These are phyloP conservation scores for Tremella mesenterica DNA, from an alignment of 768 basidiomycete species.

Conservation along the genomic window DNA sequence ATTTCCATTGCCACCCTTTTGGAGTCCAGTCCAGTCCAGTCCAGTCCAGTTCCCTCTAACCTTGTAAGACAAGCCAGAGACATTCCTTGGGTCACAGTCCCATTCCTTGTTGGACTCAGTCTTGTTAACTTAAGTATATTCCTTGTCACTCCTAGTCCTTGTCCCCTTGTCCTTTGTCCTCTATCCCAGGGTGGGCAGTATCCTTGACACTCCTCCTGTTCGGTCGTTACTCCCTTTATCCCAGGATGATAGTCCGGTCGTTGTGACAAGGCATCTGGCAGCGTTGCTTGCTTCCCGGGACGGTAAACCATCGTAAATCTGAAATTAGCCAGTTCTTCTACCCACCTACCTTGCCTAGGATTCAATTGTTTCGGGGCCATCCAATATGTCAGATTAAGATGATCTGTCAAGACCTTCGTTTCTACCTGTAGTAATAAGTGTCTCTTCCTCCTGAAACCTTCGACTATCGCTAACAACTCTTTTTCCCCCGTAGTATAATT, in stretches of 20 bases:
- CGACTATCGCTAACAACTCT: slow-evolving; percentile 16
- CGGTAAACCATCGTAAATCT: slow-evolving; percentile 7
- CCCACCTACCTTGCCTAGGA: slow-evolving; percentile 15
- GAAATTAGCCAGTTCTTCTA: neutral
- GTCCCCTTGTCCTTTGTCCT: too few relatives aligned
- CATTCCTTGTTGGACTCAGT: too few relatives aligned
- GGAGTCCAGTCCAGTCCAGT: too few relatives aligned
- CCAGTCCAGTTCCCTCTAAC: too few relatives aligned
- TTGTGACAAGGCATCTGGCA: slow-evolving; percentile 6
- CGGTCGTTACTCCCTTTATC: too few relatives aligned
- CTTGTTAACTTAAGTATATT: too few relatives aligned
- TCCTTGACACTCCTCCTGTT: too few relatives aligned
- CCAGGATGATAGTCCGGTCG: neutral
- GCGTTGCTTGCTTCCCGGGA: slow-evolving; percentile 1
- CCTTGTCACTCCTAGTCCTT: too few relatives aligned
- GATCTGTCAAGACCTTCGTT: slow-evolving; percentile 3
- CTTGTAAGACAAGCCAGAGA: too few relatives aligned
- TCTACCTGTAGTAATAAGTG: neutral
- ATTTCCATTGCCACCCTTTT: too few relatives aligned
- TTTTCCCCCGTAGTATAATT: slow-evolving; percentile 50
- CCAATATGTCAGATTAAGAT: slow-evolving; percentile 6
- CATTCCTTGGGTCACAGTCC: too few relatives aligned
- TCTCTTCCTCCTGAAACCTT: slow-evolving; percentile 5
- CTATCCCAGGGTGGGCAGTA: too few relatives aligned
- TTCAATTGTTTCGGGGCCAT: slow-evolving; percentile 43